These are phyloP conservation scores for Emiliania huxleyi DNA, from an alignment of 78 protist genomes.

Conservation along the genomic window DNA sequence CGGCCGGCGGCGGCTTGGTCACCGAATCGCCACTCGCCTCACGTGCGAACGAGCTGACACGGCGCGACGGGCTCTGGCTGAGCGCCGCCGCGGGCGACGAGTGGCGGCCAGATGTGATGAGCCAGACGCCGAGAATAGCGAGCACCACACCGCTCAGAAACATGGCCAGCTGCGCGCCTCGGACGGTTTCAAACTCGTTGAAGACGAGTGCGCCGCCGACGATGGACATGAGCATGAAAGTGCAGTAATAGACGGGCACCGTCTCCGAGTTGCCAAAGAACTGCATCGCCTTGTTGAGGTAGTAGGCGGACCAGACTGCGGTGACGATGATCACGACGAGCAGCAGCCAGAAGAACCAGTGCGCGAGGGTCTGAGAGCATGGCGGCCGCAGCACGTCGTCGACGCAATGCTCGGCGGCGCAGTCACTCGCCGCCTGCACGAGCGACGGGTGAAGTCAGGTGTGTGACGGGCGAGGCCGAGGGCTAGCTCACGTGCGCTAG, in stretches of 20 bases:
- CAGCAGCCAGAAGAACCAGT: background rate
- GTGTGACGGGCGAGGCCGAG: no score
- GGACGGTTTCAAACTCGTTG: background rate
- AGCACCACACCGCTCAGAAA: background rate
- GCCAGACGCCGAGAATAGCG: background rate
- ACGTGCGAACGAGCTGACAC: no score
- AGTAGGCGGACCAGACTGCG: background rate
- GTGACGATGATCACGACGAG: background rate
- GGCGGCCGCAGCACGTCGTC: background rate
- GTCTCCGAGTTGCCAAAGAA: background rate
- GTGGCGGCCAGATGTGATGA: background rate
- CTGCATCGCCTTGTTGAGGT: conserved; percentile 30
- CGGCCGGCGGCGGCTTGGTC: no score
- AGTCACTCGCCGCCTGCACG: no score
- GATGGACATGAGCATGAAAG: background rate
- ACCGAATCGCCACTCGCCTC: no score
- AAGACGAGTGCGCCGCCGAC: background rate
- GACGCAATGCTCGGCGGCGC: background rate
- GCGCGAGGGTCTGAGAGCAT: background rate
- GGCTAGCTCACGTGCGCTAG: no score
- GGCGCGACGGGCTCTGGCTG: no score
- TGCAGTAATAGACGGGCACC: background rate
- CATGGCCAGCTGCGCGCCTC: background rate
- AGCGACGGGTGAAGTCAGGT: no score
- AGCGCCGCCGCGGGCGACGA: no score